These are phyloP conservation scores for Macrotyloma uniflorum DNA, from an alignment of 306 rosid genomes.

Conservation along the genomic window DNA sequence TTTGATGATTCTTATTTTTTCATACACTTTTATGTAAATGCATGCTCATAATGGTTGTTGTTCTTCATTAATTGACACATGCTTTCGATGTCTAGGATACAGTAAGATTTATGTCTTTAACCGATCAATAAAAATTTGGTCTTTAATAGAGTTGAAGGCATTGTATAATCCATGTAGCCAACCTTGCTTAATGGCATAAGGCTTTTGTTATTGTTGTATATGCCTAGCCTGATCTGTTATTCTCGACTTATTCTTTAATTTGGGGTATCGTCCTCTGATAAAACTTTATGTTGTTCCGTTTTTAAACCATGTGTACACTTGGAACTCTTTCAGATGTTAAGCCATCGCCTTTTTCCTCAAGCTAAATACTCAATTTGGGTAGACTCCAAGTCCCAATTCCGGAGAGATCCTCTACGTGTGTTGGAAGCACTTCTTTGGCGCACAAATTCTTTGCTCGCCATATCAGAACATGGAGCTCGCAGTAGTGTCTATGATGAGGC, in stretches of 20 bases:
- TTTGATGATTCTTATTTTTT: background rate
- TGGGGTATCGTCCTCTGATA: background rate
- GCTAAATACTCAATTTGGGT: slow-evolving; percentile 96
- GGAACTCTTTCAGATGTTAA: slow-evolving; percentile 81
- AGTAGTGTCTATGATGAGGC: slow-evolving; percentile 94
- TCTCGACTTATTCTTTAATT: background rate
- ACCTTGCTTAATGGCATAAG: background rate
- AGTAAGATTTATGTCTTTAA: background rate
- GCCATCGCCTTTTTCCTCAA: slow-evolving; percentile 91
- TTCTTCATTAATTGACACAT: background rate
- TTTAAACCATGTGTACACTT: slow-evolving; percentile 28
- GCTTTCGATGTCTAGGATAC: slow-evolving; percentile 19
- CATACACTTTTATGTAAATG: background rate
- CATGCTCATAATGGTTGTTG: slow-evolving; percentile 8
- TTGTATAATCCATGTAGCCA: background rate
- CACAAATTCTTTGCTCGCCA: slow-evolving; percentile 73
- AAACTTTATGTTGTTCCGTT: slow-evolving; percentile 5
- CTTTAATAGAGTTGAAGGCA: background rate
- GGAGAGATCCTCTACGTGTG: slow-evolving; percentile 97
- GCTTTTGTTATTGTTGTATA: background rate
- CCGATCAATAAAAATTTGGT: background rate
- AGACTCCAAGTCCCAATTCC: slow-evolving; percentile 93
- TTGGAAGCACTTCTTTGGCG: slow-evolving; percentile 92
- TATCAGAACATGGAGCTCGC: slow-evolving; percentile 99
- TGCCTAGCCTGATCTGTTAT: background rate